phyloP scores from a whole-genome alignment of 2,329 filamentous ascomycete species.

The Metarhizium brunneum region DNA sequence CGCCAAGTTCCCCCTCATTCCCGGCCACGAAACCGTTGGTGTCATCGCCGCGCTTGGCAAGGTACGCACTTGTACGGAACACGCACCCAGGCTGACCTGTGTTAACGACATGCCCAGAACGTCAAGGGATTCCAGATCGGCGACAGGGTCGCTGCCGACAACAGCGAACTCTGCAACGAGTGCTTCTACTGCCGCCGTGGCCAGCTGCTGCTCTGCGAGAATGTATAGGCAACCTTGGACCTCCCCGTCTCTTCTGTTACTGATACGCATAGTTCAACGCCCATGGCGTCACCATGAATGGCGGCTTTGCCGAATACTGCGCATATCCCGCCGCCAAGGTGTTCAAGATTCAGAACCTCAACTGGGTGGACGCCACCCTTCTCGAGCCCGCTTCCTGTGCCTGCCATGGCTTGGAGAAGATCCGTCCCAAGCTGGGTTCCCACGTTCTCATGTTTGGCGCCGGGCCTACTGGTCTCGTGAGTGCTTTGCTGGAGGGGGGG shows the following conservation, averaged over 20 bases:
- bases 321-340: conserved; percentile 44
- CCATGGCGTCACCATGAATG: conserved; percentile 58
- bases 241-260: background rate
- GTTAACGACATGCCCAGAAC: conserved; percentile 21
- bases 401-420: conserved; percentile 62
- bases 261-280: conserved; percentile 41
- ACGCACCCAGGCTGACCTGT: background rate
- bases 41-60: conserved; percentile 49
- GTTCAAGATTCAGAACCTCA: conserved; percentile 57
- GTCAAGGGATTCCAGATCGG: conserved; percentile 52
- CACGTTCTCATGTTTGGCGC: conserved; percentile 57
- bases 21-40: conserved; percentile 60
- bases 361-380: conserved; percentile 59
- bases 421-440: conserved; percentile 55
- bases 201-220: conserved; percentile 58
- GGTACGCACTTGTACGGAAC: conserved; percentile 8
- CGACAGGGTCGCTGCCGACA: conserved; percentile 55
- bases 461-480: conserved; percentile 55
- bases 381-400: conserved; percentile 64
- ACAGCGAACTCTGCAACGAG: conserved; percentile 58
- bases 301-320: conserved; percentile 64
- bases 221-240: conserved; percentile 21
- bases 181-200: conserved; percentile 68
- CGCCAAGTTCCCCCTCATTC: conserved; percentile 54
- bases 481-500: conserved; percentile 9